Conservation (phyloP, 768 basidiomycete species). For the Hypholoma sublateritium region DNA sequence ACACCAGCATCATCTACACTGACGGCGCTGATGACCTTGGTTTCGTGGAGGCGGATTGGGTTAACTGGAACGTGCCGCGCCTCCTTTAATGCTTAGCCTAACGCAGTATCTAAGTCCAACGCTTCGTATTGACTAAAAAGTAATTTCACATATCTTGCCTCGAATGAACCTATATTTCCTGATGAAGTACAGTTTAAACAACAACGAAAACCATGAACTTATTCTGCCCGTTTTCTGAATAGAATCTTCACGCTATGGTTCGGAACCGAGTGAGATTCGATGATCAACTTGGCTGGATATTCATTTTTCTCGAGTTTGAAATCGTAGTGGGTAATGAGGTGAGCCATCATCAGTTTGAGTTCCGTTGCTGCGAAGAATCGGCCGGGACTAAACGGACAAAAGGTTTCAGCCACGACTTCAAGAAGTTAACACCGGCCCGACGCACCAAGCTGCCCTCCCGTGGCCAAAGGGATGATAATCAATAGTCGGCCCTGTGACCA, state of each 20-base stretch:
- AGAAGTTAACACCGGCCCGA: background rate
- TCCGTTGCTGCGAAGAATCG: slow-evolving; percentile 44
- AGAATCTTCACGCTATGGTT: slow-evolving; percentile 1
- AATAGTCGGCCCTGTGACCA: slow-evolving; percentile 20
- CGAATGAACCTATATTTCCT: background rate
- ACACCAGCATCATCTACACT: slow-evolving; percentile 42
- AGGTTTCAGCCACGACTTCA: background rate
- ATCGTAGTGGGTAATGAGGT: slow-evolving; percentile 40
- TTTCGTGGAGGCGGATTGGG: slow-evolving; percentile 38
- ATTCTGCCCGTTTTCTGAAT: slow-evolving; percentile 2
- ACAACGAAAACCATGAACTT: background rate
- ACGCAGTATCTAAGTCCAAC: background rate
- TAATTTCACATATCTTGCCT: background rate
- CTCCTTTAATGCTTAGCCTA: background rate
- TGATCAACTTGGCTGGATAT: background rate
- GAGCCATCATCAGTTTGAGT: slow-evolving; percentile 45
- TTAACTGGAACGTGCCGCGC: slow-evolving; percentile 44
- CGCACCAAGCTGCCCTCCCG: slow-evolving; percentile 29
- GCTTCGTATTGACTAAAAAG: background rate
- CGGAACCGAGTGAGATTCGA: background rate
- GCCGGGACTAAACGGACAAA: slow-evolving; percentile 25
- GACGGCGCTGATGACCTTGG: slow-evolving; percentile 36
- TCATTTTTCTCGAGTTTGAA: slow-evolving; percentile 33
- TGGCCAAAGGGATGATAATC: slow-evolving; percentile 35
- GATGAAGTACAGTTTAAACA: background rate